Conservation (phyloP, 176 grass and related monocot species). For the Phragmites australis region DNA sequence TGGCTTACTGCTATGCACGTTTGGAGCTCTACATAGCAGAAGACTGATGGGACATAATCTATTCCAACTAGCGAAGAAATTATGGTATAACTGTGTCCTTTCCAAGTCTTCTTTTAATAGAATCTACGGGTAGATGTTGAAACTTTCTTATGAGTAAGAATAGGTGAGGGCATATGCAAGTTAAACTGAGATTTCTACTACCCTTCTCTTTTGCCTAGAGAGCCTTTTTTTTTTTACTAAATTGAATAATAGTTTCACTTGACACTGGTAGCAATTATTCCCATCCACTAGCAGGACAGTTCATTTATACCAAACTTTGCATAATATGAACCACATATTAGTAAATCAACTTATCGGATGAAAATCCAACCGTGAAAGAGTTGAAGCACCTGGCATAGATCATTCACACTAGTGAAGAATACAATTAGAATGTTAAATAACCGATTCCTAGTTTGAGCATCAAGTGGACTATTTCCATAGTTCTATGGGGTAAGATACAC, state of each 20-base stretch:
- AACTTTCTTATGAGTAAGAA: neutral
- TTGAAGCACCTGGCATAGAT: neutral
- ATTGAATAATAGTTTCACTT: too few species aligned
- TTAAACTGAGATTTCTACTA: neutral
- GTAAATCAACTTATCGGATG: neutral
- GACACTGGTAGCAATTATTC: neutral
- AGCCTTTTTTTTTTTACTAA: too few species aligned
- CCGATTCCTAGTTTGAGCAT: neutral
- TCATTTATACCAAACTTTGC: neutral
- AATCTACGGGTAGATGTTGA: neutral
- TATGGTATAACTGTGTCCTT: neutral
- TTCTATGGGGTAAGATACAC: neutral
- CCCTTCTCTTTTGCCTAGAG: neutral
- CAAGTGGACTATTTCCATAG: neutral
- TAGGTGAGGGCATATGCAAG: neutral
- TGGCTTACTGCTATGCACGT: neutral
- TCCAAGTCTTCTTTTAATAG: neutral
- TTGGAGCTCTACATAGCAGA: neutral
- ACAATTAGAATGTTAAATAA: neutral
- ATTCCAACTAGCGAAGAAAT: neutral
- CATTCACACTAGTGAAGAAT: neutral
- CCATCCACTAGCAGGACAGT: too few species aligned
- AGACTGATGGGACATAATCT: neutral
- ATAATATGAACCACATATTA: neutral
- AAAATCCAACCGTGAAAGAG: neutral